Base-by-base conservation (phyloP, 2,329 filamentous ascomycete genomes). In the Botrytis pseudocinerea region DNA sequence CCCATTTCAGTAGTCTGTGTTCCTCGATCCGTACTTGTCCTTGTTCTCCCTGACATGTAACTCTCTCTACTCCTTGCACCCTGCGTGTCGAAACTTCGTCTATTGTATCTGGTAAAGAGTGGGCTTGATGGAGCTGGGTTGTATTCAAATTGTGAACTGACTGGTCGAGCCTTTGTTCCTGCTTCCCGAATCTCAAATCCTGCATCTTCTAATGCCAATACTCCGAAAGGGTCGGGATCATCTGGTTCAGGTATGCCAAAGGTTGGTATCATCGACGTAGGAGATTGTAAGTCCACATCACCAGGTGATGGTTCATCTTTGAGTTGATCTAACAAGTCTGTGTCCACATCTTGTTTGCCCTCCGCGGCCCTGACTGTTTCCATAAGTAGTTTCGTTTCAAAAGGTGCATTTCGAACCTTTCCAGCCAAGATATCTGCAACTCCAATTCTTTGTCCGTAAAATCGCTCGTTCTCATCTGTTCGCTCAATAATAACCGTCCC, bases 151-250 rank as follows among this genome's bases (percentile, higher is more conserved):
- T 92, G 89, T 73, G 91, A 93, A 83, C 91, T 94, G 38, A 88
- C 86, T 3, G 94, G 93, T 72, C 93, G 87, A 71, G 89, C 85
- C 68, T 90, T 89, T 3, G 91, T 92, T 48, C 94, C 94, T n/a
- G 95, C 95, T 83, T 98, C 95, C 70, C 93, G 89, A 76, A 98
- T 96, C 78, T 95, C 93, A 72, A 98, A 85, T 3, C 95, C 95
- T 74, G 94, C 93, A 84, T 94, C 91, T 80, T 97, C 94, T n/a
- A 98, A 84, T 12, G 95, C 95, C 76, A 95, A 88, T 40, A 98
- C 92, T 38, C 95, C 95, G 80, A 93, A 98, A 0, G 95, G 95
- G 81, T 98, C 95, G 0, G 95, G 94, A 78, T 98, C 95, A 71
- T 94, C 90, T 5, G 85, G 83, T 75, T 91, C 90, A 0, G 94